Conservation (phyloP, 192 early-diverging fungal genomes). For the Polychytrium aggregatum region DNA sequence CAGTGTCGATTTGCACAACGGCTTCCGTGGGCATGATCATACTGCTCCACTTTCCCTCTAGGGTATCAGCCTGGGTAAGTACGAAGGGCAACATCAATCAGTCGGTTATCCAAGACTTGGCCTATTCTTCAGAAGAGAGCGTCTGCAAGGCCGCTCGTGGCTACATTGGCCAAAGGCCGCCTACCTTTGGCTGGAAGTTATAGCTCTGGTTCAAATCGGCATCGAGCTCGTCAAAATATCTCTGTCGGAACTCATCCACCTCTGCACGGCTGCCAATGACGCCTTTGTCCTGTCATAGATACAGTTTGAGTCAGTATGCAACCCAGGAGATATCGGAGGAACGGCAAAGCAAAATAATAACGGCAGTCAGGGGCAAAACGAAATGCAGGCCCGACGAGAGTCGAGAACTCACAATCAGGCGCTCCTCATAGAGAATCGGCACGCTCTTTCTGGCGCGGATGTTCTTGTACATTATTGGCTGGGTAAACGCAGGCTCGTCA, state of each 20-base stretch:
- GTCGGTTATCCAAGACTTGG: too few relatives aligned
- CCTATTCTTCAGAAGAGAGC: too few relatives aligned
- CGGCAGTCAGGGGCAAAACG: too few relatives aligned
- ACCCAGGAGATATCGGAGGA: too few relatives aligned
- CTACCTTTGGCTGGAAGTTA: slow-evolving; percentile 37
- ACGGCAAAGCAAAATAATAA: too few relatives aligned
- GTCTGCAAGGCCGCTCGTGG: too few relatives aligned
- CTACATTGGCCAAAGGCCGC: too few relatives aligned
- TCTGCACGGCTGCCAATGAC: slow-evolving; percentile 28
- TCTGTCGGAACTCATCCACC: slow-evolving; percentile 40
- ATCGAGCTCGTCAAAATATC: slow-evolving; percentile 51
- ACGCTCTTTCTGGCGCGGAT: slow-evolving; percentile 78
- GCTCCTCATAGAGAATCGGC: slow-evolving; percentile 74
- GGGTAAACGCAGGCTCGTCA: slow-evolving; percentile 95
- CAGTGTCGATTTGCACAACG: slow-evolving; percentile 31
- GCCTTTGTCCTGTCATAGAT: slow-evolving; percentile 33
- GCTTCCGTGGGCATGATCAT: slow-evolving; percentile 55
- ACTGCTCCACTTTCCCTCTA: slow-evolving; percentile 71
- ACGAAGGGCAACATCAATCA: too few relatives aligned
- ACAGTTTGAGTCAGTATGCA: too few relatives aligned
- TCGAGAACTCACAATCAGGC: slow-evolving; percentile 36
- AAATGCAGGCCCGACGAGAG: too few relatives aligned
- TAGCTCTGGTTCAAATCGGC: slow-evolving; percentile 47
- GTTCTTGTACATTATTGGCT: slow-evolving; percentile 92
- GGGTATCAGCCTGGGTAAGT: slow-evolving; percentile 41